These are phyloP conservation scores for Nematodospora valgi DNA, from an alignment of 805 yeast genomes.

Conservation along the genomic window DNA sequence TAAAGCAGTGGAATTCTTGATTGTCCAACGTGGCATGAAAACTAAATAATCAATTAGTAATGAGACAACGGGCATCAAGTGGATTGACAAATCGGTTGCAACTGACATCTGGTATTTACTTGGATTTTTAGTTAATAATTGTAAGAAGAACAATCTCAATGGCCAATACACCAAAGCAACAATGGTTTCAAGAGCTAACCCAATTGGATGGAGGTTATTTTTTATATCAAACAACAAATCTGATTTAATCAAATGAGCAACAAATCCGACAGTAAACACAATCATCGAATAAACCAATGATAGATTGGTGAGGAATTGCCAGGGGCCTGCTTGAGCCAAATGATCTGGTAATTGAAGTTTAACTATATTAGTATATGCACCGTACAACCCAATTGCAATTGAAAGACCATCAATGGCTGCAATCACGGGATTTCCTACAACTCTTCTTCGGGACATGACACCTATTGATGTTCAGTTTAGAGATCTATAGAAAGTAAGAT, in stretches of 20 bases:
- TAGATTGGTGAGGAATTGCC: slow-evolving; percentile 71
- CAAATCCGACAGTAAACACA: slow-evolving; percentile 36
- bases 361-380: slow-evolving; percentile 17
- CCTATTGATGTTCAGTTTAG: too few species aligned
- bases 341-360: slow-evolving; percentile 43
- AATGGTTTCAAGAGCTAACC: slow-evolving; percentile 55
- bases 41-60: slow-evolving; percentile 53
- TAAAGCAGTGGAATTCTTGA: slow-evolving; percentile 35
- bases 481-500: too few species aligned
- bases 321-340: slow-evolving; percentile 57
- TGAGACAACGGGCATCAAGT: slow-evolving; percentile 55
- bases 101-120: slow-evolving; percentile 41
- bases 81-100: slow-evolving; percentile 53
- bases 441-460: too few species aligned
- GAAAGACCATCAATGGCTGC: slow-evolving; percentile 22
- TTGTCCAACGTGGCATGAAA: slow-evolving; percentile 45
- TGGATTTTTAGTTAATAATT: slow-evolving; percentile 43
- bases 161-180: slow-evolving; percentile 72
- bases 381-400: slow-evolving; percentile 26
- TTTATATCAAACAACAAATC: slow-evolving; percentile 27
- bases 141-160: slow-evolving; percentile 48
- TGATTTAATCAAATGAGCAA: slow-evolving; percentile 29
- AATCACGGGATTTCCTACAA: slow-evolving; percentile 29
- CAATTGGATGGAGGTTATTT: slow-evolving; percentile 48
- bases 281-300: slow-evolving; percentile 47